phyloP scores from a whole-genome alignment of 208 protist species.

The Wallacemonas sp. region DNA sequence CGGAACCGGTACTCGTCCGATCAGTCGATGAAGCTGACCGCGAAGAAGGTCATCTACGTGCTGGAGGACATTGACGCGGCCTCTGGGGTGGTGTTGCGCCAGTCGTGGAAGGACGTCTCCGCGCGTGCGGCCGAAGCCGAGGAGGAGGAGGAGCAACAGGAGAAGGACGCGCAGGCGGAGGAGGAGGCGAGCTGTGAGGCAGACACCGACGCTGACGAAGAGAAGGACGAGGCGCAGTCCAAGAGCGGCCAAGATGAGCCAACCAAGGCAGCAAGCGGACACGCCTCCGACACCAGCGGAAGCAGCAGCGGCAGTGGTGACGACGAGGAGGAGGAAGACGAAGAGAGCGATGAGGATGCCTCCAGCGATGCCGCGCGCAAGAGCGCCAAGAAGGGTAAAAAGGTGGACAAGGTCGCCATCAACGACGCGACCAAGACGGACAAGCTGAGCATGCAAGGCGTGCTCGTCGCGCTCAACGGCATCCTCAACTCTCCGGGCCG shows the following conservation, averaged over 20 bases:
- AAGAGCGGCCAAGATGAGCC: constrained; percentile 8
- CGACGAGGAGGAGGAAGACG: constrained; percentile 9
- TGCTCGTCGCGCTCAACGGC: constrained; percentile 94
- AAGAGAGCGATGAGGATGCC: constrained; percentile 9
- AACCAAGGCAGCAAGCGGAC: not conserved
- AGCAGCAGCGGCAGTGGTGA: no score
- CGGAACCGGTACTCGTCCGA: constrained; percentile 12
- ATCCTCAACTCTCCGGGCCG: constrained; percentile 87
- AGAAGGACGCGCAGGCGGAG: not conserved
- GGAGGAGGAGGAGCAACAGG: not conserved
- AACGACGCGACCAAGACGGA: constrained; percentile 19
- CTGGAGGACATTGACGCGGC: constrained; percentile 89
- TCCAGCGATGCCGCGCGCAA: not conserved
- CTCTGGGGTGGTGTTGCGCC: constrained; percentile 47
- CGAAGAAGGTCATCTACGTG: constrained; percentile 81
- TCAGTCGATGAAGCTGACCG: constrained; percentile 29
- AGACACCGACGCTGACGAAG: constrained; percentile 1
- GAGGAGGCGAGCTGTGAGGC: not conserved
- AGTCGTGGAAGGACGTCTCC: constrained; percentile 8
- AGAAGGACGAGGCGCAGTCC: constrained; percentile 3
- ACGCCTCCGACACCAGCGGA: no score
- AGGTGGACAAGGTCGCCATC: constrained; percentile 26
- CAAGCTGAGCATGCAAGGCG: constrained; percentile 84
- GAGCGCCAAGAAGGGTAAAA: constrained; percentile 20
- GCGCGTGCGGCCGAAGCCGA: constrained; percentile 19